Base-by-base conservation (phyloP, 768 basidiomycete species). In the Hygrocybe punicea region DNA sequence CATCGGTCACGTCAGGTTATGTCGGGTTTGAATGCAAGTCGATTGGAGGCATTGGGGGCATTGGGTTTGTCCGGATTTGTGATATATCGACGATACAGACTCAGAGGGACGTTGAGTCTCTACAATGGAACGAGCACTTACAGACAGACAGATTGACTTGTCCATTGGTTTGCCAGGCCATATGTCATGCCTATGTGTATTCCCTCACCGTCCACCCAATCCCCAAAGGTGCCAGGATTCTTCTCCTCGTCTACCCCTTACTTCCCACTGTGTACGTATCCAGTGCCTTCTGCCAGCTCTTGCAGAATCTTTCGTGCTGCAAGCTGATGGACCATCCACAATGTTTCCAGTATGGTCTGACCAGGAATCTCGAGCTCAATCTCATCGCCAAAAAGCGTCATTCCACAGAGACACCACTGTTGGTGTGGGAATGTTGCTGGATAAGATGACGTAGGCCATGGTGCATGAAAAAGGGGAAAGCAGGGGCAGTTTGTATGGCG, bases 281-380 rank as follows among this genome's bases (percentile, higher is more conserved):
- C 47, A 17, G 47, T 48, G 47, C 47, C 47, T 16, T 48, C 47
- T n/a, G 5, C 47, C 7, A 48, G 47, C 47, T 48, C 47, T 21
- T 48, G 47, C n/a, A 48, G n/a, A 14, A 48, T 48, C 24, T 48
- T 48, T 14, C 47, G 47, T 19, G 47, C 47, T 19, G 47, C 47
- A 14, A 48, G 25, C 24, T 48, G 47, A 16, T 48, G 47, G 47
- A 48, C 14, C 5, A n/a, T 48, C 17, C 6, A 6, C 19, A 5
- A 4, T 13, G 4, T 3, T 29, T 21, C 25, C 5, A n/a, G n/a
- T 13, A 48, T 14, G 11, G 4, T 16, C 47, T 48, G 47, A 16
- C 5, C 47, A 16, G 47, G 21, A 29, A 48, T 48, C 47, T 48
- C 47, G 47, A 48, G 47, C 14, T 48, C 47, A n/a, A 48, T 4